A percentile compares a stretch with the other conserved stretches of the same genome.
phyloP scores from a whole-genome alignment of 23 red algal species.

The Chondrus crispus region DNA sequence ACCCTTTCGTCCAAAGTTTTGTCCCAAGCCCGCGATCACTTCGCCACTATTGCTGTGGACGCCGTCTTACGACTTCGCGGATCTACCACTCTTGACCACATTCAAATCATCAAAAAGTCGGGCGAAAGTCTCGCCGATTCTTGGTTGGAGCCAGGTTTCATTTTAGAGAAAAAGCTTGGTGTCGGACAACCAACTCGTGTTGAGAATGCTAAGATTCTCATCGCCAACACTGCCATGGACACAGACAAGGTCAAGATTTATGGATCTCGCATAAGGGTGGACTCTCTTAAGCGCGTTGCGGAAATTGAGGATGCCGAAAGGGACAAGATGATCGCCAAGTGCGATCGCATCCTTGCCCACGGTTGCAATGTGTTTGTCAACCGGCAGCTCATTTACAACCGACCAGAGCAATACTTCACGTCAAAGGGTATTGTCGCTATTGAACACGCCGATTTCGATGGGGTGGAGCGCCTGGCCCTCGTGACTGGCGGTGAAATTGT shows the following conservation, averaged over 20 bases:
- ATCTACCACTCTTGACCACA: slow-evolving; percentile 94
- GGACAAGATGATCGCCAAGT: slow-evolving; percentile 96
- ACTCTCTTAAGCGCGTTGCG: slow-evolving; percentile 81
- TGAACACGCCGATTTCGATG: slow-evolving; percentile 99
- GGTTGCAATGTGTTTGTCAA: slow-evolving; percentile 97
- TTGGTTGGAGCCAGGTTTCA: slow-evolving; percentile 94
- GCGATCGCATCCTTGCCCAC: slow-evolving; percentile 82
- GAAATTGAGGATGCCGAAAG: slow-evolving; percentile 98
- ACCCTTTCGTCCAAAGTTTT: slow-evolving; percentile 95
- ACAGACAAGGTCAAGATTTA: slow-evolving; percentile 99
- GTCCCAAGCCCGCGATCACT: slow-evolving; percentile 85
- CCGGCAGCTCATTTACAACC: slow-evolving; percentile 99
- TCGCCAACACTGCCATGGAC: slow-evolving; percentile 99
- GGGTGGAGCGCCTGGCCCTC: slow-evolving; percentile 89
- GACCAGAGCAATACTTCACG: slow-evolving; percentile 97
- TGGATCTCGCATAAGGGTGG: slow-evolving; percentile 90
- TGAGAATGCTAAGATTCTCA: slow-evolving; percentile 94
- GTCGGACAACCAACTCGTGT: slow-evolving; percentile 91
- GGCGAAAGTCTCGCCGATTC: slow-evolving; percentile 91
- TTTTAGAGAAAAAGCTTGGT: slow-evolving; percentile 96
- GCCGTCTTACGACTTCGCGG: slow-evolving; percentile 93
- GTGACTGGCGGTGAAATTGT: slow-evolving; percentile 96
- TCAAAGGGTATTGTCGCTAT: slow-evolving; percentile 88
- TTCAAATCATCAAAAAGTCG: slow-evolving; percentile 97
- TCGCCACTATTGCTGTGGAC: slow-evolving; percentile 90